Conservation (phyloP, 2,329 filamentous ascomycete genomes). For the Metarhizium sp. region DNA sequence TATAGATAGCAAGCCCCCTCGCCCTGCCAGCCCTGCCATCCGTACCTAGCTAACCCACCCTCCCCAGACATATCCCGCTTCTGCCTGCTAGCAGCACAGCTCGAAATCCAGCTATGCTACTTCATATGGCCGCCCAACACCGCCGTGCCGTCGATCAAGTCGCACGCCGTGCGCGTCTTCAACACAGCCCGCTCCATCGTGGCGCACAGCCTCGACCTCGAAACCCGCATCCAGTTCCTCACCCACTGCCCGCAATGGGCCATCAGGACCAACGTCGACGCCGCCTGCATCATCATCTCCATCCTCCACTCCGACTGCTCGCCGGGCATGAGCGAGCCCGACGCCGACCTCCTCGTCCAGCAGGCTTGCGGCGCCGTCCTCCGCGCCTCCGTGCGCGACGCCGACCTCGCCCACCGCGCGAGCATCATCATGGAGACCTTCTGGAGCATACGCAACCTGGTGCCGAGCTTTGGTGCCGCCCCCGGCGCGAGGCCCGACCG, state of each 20-base stretch:
- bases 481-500: conserved; percentile 34
- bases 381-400: conserved; percentile 36
- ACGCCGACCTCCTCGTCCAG: conserved; percentile 20
- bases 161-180: conserved; percentile 37
- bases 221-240: conserved; percentile 30
- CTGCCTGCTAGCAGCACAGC: conserved; percentile 36
- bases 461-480: conserved; percentile 29
- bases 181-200: conserved; percentile 38
- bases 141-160: conserved; percentile 27
- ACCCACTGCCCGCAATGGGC: conserved; percentile 40
- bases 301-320: conserved; percentile 35
- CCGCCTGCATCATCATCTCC: conserved; percentile 35
- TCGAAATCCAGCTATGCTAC: conserved; percentile 46
- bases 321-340: conserved; percentile 21
- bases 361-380: conserved; percentile 26
- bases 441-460: conserved; percentile 30
- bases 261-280: conserved; percentile 36
- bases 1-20: not conserved
- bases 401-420: conserved; percentile 37
- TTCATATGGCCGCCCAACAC: conserved; percentile 30
- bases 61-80: conserved; percentile 36
- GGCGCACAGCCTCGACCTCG: conserved; percentile 31
- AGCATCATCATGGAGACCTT: conserved; percentile 39
- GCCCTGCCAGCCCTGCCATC: not conserved
- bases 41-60: not conserved